Percentiles rank a stretch among this genome's conserved stretches.
Conservation (phyloP, 192 early-diverging fungal genomes). For the Geranomyces variabilis region DNA sequence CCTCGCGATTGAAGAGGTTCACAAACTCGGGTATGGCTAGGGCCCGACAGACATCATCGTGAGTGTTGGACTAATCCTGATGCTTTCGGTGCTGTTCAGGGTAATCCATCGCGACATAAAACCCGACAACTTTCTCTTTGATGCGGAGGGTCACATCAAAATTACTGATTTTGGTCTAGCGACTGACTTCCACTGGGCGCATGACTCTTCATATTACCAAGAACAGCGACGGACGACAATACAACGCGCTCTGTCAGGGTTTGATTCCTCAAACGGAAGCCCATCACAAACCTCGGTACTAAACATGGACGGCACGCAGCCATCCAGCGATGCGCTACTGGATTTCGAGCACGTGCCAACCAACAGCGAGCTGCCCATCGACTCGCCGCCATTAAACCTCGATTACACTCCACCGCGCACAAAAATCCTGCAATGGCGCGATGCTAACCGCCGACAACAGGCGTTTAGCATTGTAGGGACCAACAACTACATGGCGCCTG, state of each 20-base stretch:
- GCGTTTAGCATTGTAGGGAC: conserved; percentile 56
- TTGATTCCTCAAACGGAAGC: background rate
- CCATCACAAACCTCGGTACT: background rate
- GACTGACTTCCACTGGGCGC: conserved; percentile 70
- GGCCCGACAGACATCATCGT: background rate
- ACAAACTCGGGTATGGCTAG: conserved; percentile 48
- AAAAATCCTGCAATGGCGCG: conserved; percentile 41
- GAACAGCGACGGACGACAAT: conserved; percentile 55
- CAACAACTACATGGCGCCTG: conserved; percentile 61
- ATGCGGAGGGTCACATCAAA: conserved; percentile 67
- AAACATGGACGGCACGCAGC: background rate
- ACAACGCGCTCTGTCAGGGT: conserved; percentile 10
- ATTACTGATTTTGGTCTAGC: conserved; percentile 74
- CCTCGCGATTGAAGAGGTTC: conserved; percentile 56
- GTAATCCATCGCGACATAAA: conserved; percentile 68
- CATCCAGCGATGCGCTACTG: background rate
- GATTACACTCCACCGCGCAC: conserved; percentile 25
- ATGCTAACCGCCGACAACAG: conserved; percentile 41
- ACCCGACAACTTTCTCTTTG: conserved; percentile 75
- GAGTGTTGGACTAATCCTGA: background rate
- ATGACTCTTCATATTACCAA: conserved; percentile 65
- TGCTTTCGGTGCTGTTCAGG: conserved; percentile 17
- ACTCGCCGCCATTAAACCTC: conserved; percentile 17
- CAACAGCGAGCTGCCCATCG: conserved; percentile 13
- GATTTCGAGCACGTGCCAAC: conserved; percentile 1